A percentile compares a stretch with the other conserved stretches of the same genome.
Conservation (phyloP, 1,284 basidiomycete species). For the Cutaneotrichosporon sp. region DNA sequence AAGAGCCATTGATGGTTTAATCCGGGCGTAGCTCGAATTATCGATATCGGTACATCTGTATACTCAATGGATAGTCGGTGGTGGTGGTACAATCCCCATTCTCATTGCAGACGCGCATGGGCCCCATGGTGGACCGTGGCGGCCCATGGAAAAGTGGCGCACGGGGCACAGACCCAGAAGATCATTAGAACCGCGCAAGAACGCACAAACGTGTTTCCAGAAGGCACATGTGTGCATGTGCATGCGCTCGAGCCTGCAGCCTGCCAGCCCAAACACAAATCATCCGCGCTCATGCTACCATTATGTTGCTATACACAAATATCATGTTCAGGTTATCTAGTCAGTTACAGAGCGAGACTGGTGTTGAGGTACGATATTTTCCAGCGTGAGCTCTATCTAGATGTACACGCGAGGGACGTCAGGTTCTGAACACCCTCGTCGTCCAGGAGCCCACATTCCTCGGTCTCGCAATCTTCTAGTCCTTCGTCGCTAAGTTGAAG, state of each 20-base stretch:
- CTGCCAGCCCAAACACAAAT: no score
- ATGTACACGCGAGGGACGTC: neutral
- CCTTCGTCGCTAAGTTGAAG: neutral
- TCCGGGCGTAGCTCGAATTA: neutral
- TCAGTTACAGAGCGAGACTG: neutral
- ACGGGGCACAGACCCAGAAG: neutral
- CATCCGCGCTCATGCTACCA: no score
- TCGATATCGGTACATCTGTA: neutral
- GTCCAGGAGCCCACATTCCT: neutral
- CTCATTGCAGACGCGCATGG: neutral
- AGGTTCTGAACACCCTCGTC: neutral
- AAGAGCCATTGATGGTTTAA: neutral
- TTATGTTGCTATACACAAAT: neutral
- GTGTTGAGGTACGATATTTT: neutral
- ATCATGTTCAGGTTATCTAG: neutral
- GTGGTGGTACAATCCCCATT: no score
- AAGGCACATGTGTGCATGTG: neutral
- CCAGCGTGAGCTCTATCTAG: neutral
- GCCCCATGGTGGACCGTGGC: neutral
- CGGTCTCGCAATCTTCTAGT: neutral
- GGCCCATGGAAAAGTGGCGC: neutral
- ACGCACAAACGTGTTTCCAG: neutral
- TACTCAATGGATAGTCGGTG: no score
- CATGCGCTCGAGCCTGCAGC: neutral
- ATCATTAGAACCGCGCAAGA: no score